Percentiles rank a stretch among this genome's conserved stretches.
Evolutionary conservation across 2,329 filamentous ascomycete species (phyloP).

Genomic region (Alternaria angustiovoidea): DNA sequence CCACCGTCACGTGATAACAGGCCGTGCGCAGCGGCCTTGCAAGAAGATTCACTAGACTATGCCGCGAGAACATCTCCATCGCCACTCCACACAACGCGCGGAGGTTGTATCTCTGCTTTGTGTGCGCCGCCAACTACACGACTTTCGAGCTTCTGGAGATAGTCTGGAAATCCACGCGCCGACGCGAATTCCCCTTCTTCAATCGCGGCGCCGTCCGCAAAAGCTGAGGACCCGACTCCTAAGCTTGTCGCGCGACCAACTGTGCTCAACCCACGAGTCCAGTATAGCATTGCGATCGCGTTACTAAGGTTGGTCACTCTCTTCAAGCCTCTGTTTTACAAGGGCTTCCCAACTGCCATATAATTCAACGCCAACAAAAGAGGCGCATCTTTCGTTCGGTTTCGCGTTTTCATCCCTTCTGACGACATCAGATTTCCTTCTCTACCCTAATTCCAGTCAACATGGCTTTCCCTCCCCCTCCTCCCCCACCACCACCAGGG

Average conservation of each 20-base stretch:
- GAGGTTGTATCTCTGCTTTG: slow-evolving; percentile 30
- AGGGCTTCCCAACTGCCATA: background rate
- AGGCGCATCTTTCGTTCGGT: background rate
- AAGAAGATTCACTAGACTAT: slow-evolving; percentile 8
- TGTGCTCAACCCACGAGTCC: slow-evolving; percentile 15
- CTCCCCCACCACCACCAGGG: slow-evolving; percentile 39
- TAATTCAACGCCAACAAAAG: background rate
- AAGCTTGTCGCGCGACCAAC: slow-evolving; percentile 28
- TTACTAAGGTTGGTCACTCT: slow-evolving; percentile 1
- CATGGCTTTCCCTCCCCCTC: slow-evolving; percentile 41
- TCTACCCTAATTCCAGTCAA: slow-evolving; percentile 9
- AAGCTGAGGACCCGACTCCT: slow-evolving; percentile 35
- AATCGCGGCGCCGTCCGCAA: slow-evolving; percentile 36
- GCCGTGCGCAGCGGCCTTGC: background rate
- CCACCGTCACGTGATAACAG: background rate
- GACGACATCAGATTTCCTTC: background rate
- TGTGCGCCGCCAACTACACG: slow-evolving; percentile 27
- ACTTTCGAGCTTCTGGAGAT: slow-evolving; percentile 18
- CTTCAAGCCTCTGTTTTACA: background rate
- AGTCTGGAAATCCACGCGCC: slow-evolving; percentile 24
- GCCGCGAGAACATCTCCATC: slow-evolving; percentile 25
- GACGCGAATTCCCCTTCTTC: slow-evolving; percentile 33
- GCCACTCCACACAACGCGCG: slow-evolving; percentile 40
- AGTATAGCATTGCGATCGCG: slow-evolving; percentile 13
- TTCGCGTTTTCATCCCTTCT: slow-evolving; percentile 4